Evolutionary conservation across 768 basidiomycete genomes (phyloP).

Genomic region (Crepidotus variabilis): DNA sequence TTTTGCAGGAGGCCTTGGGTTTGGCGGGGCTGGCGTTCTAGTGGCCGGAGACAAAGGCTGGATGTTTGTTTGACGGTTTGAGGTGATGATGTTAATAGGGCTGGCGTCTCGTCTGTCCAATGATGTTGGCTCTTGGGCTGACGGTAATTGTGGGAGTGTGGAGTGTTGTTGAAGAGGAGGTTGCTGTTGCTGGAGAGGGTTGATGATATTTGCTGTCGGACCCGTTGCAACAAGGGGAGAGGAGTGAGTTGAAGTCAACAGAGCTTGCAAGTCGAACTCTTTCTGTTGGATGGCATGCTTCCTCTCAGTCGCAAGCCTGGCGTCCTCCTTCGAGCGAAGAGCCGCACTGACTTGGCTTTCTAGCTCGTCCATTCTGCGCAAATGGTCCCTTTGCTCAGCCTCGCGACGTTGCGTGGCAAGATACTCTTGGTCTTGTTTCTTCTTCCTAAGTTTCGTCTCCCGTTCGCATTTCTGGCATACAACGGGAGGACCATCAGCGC

Average conservation of each 20-base stretch:
- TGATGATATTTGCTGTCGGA: neutral
- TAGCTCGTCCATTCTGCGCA: constrained; percentile 35
- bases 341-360: constrained; percentile 36
- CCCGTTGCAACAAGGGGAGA: neutral
- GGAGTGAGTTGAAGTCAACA: constrained; percentile 1
- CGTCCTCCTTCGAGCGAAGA: constrained; percentile 30
- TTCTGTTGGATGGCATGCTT: constrained; percentile 37
- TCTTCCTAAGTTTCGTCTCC: constrained; percentile 35
- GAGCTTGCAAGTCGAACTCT: constrained; percentile 34
- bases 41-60: neutral
- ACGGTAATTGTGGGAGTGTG: neutral
- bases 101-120: constrained; percentile 1
- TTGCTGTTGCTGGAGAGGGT: neutral
- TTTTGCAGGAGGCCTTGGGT: constrained; percentile 1
- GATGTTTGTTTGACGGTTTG: neutral
- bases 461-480: constrained; percentile 47
- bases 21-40: neutral
- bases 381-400: constrained; percentile 38
- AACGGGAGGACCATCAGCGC: constrained; percentile 31
- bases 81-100: neutral
- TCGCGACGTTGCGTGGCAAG: constrained; percentile 42
- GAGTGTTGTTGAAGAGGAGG: neutral
- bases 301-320: constrained; percentile 32
- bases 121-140: neutral
- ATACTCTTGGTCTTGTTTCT: constrained; percentile 36